Percentiles rank a stretch among this genome's conserved stretches.
These are phyloP conservation scores for Crithidia bombi DNA, from an alignment of 208 protist species.

Conservation along the genomic window DNA sequence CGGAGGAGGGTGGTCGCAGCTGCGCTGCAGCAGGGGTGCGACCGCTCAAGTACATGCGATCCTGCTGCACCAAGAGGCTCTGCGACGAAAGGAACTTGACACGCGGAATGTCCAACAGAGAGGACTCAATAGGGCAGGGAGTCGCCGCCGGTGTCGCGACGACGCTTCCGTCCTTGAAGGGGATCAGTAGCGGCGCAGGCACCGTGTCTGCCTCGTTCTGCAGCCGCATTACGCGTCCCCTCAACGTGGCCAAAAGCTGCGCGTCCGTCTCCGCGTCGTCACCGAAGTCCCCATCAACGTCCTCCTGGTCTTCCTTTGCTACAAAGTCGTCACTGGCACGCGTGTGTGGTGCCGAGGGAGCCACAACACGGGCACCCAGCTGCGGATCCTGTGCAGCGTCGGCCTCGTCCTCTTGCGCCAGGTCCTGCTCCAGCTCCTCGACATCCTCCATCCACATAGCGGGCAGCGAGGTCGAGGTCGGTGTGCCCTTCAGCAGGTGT, in stretches of 20 bases:
- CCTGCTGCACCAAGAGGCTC: slow-evolving; percentile 56
- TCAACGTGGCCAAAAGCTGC: slow-evolving; percentile 8
- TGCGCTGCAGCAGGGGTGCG: slow-evolving; percentile 50
- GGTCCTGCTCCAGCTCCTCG: slow-evolving; percentile 17
- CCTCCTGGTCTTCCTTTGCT: neutral
- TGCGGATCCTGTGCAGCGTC: neutral
- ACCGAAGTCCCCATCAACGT: slow-evolving; percentile 11
- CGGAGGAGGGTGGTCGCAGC: slow-evolving; percentile 19
- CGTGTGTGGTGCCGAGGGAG: no score
- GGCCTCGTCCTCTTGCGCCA: slow-evolving; percentile 20
- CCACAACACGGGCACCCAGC: neutral
- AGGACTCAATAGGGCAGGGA: neutral
- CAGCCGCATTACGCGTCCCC: slow-evolving; percentile 13
- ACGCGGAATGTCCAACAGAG: neutral
- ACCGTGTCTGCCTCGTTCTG: slow-evolving; percentile 22
- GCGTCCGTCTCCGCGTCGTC: slow-evolving; percentile 27
- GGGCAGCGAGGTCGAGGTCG: neutral
- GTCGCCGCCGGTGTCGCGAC: neutral
- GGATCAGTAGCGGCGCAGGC: slow-evolving; percentile 23
- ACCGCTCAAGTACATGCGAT: slow-evolving; percentile 60
- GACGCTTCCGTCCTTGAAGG: slow-evolving; percentile 27
- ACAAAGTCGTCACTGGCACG: no score
- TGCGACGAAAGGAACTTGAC: slow-evolving; percentile 12
- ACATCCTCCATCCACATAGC: slow-evolving; percentile 10
- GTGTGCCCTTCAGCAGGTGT: neutral